Conservation (phyloP, 805 yeast species). For the Myxozyma mucilagina region DNA sequence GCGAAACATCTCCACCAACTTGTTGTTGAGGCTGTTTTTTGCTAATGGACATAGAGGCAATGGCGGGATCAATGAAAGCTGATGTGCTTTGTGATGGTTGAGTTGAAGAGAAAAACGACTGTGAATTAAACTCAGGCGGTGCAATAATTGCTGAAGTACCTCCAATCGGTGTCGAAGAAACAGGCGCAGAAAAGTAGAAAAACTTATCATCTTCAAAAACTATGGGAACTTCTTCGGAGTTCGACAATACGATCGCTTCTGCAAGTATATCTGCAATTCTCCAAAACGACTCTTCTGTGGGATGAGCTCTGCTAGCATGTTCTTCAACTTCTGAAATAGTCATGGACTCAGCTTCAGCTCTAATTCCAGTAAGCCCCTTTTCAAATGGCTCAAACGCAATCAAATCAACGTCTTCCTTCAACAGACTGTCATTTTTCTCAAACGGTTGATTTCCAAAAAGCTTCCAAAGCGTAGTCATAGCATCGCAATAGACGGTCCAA, state of each 20-base stretch:
- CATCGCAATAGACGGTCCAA: conserved; percentile 17
- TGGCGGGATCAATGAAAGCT: not conserved
- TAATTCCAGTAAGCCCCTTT: conserved; percentile 14
- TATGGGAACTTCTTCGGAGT: conserved; percentile 17
- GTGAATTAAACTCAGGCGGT: conserved; percentile 13
- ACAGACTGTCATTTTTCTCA: conserved; percentile 16
- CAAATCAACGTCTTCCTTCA: conserved; percentile 28
- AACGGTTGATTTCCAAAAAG: conserved; percentile 5
- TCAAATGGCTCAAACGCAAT: conserved; percentile 23
- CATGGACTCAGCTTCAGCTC: conserved; percentile 7
- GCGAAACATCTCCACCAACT: conserved; percentile 4
- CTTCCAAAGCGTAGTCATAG: conserved; percentile 9
- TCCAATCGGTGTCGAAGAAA: not conserved
- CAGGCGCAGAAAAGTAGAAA: conserved; percentile 4
- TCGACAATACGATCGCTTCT: conserved; percentile 15
- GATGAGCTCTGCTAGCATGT: conserved; percentile 18
- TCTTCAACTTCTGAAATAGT: conserved; percentile 14
- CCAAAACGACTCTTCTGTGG: conserved; percentile 16
- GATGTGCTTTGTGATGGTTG: not conserved
- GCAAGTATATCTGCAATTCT: conserved; percentile 21
- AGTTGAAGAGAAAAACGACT: not conserved
- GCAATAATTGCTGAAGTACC: not conserved
- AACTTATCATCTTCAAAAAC: conserved; percentile 12
- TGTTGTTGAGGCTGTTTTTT: not conserved
- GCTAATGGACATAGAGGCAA: not conserved